These are phyloP conservation scores for Fusarium setosum DNA, from an alignment of 2,329 filamentous ascomycete species.

Conservation along the genomic window DNA sequence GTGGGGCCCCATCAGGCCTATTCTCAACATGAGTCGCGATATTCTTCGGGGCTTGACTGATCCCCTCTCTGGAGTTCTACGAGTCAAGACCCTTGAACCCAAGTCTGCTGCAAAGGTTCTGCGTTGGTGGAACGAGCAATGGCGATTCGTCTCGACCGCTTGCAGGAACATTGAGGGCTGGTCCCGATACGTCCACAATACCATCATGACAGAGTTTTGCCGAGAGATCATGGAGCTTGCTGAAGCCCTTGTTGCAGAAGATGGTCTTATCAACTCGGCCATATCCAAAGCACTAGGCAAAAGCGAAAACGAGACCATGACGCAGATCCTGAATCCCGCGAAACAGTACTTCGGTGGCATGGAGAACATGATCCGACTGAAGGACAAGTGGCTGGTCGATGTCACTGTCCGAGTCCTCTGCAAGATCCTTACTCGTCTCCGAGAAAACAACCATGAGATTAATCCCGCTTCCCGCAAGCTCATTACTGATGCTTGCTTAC, in stretches of 20 bases:
- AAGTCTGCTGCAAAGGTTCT: constrained; percentile 75
- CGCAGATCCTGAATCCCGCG: constrained; percentile 52
- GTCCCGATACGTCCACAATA: constrained; percentile 81
- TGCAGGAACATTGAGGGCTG: constrained; percentile 87
- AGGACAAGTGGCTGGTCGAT: constrained; percentile 86
- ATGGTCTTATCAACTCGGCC: constrained; percentile 83
- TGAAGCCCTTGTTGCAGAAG: constrained; percentile 85
- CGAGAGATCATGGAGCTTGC: constrained; percentile 96
- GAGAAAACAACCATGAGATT: constrained; percentile 80
- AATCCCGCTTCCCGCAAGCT: constrained; percentile 67
- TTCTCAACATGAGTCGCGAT: constrained; percentile 68
- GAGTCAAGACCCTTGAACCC: constrained; percentile 65
- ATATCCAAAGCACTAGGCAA: constrained; percentile 54
- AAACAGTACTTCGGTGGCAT: constrained; percentile 71
- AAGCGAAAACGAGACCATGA: constrained; percentile 53
- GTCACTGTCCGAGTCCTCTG: constrained; percentile 85
- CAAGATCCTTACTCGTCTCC: constrained; percentile 86
- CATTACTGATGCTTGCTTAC: constrained; percentile 74
- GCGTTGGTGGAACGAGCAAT: constrained; percentile 86
- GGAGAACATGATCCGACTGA: constrained; percentile 88
- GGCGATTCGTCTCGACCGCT: constrained; percentile 83
- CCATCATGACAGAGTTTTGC: constrained; percentile 90
- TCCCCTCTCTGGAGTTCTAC: constrained; percentile 64
- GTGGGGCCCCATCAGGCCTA: constrained; percentile 68
- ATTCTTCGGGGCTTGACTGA: constrained; percentile 68